Evolutionary conservation across 1,284 basidiomycete species (phyloP).

Genomic region (Boletus semigastroideus): DNA sequence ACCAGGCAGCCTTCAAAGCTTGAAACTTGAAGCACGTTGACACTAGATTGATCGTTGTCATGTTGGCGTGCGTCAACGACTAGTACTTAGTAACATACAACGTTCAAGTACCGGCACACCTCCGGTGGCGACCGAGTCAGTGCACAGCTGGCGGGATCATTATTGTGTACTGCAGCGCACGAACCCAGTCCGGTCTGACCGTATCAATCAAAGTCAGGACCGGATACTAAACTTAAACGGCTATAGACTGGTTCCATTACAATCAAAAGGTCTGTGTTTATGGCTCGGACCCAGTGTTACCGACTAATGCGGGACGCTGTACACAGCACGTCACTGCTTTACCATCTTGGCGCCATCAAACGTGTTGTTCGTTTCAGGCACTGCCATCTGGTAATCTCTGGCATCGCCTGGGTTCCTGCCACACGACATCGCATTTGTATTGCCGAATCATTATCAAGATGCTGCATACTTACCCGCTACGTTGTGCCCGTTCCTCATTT

Average conservation of each 20-base stretch:
- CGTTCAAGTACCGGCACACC: too few relatives aligned
- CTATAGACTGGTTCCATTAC: not conserved
- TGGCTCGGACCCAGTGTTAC: not conserved
- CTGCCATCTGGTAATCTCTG: conserved; percentile 13
- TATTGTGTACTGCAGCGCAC: too few relatives aligned
- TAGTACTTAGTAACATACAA: too few relatives aligned
- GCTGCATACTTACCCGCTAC: not conserved
- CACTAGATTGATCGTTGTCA: too few relatives aligned
- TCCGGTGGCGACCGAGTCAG: too few relatives aligned
- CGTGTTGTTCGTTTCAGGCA: conserved; percentile 4
- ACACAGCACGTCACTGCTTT: conserved; percentile 5
- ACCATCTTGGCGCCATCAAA: conserved; percentile 6
- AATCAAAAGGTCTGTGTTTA: not conserved
- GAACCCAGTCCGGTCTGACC: too few relatives aligned
- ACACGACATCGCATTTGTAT: conserved; percentile 11
- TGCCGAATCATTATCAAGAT: conserved; percentile 10
- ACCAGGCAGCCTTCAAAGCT: too few relatives aligned
- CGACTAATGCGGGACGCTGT: not conserved
- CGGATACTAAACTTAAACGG: not conserved
- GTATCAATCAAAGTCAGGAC: too few relatives aligned
- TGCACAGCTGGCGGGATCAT: too few relatives aligned
- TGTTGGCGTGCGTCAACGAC: too few relatives aligned
- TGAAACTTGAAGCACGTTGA: too few relatives aligned
- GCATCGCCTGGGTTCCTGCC: conserved; percentile 20
- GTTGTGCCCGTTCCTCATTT: conserved; percentile 22